phyloP scores from a whole-genome alignment of 768 basidiomycete species.

The Paxillus ammoniavirescens region DNA sequence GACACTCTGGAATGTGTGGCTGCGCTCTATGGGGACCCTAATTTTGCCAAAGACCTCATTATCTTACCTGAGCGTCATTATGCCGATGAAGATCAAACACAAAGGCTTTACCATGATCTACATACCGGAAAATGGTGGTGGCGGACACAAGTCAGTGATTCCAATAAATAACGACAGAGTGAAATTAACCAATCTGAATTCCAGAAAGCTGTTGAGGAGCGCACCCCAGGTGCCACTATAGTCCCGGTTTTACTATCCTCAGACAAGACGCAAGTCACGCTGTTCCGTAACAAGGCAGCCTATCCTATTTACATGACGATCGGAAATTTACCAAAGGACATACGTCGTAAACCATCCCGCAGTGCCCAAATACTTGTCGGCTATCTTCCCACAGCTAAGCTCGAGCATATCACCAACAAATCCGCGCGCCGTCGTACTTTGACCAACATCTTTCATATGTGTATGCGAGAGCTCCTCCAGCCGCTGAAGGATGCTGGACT shows the following conservation, averaged over 20 bases:
- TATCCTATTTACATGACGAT: constrained; percentile 18
- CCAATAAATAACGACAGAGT: neutral
- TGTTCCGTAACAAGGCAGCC: constrained; percentile 18
- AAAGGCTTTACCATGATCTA: constrained; percentile 39
- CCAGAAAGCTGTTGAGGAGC: constrained; percentile 14
- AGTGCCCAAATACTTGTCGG: neutral
- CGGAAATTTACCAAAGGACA: no score
- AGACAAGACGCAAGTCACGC: constrained; percentile 7
- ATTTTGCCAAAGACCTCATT: constrained; percentile 30
- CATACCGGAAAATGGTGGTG: constrained; percentile 55
- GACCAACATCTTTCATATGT: no score
- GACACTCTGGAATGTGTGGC: constrained; percentile 37
- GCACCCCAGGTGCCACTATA: constrained; percentile 2
- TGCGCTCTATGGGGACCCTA: constrained; percentile 34
- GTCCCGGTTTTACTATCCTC: constrained; percentile 25
- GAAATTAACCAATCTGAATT: neutral
- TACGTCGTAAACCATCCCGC: neutral
- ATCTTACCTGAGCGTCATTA: constrained; percentile 40
- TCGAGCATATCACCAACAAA: no score
- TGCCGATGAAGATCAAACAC: constrained; percentile 22
- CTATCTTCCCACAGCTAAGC: no score
- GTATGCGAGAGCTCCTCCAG: neutral
- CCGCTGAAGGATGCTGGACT: neutral
- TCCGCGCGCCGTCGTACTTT: no score
- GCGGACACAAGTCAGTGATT: constrained; percentile 39